These are phyloP conservation scores for Coniochaeta ligniaria DNA, from an alignment of 2,329 filamentous ascomycete species.

Conservation along the genomic window DNA sequence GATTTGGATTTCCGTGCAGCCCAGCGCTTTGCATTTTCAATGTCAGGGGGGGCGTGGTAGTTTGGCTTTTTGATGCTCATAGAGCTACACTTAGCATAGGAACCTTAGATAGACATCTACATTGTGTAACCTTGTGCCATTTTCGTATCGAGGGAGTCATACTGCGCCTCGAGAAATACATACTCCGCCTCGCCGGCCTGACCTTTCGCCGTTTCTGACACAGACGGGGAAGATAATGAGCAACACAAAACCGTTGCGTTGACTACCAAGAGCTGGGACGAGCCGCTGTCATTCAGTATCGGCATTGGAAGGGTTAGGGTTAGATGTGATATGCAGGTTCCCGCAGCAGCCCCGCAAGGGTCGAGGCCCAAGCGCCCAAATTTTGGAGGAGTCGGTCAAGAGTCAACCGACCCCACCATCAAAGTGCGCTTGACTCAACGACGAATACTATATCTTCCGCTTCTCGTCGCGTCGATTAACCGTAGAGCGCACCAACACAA, in stretches of 20 bases:
- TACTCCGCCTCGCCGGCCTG: background rate
- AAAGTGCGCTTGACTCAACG: background rate
- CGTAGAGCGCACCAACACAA: background rate
- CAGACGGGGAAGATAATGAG: background rate
- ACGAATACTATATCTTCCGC: background rate
- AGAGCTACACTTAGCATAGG: background rate
- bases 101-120: background rate
- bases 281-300: no score
- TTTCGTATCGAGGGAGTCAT: background rate
- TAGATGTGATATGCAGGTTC: background rate
- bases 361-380: background rate
- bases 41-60: background rate
- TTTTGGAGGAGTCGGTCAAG: background rate
- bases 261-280: no score
- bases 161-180: background rate
- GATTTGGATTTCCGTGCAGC: background rate
- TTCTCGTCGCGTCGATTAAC: background rate
- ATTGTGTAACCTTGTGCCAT: background rate
- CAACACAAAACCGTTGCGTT: background rate
- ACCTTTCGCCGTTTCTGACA: background rate
- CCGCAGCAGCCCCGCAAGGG: background rate
- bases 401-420: background rate
- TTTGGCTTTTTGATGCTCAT: background rate
- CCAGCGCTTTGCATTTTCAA: background rate
- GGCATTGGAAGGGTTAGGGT: background rate